These are phyloP conservation scores for Pyrus pyrifolia DNA, from an alignment of 306 rosid genomes.

Conservation along the genomic window DNA sequence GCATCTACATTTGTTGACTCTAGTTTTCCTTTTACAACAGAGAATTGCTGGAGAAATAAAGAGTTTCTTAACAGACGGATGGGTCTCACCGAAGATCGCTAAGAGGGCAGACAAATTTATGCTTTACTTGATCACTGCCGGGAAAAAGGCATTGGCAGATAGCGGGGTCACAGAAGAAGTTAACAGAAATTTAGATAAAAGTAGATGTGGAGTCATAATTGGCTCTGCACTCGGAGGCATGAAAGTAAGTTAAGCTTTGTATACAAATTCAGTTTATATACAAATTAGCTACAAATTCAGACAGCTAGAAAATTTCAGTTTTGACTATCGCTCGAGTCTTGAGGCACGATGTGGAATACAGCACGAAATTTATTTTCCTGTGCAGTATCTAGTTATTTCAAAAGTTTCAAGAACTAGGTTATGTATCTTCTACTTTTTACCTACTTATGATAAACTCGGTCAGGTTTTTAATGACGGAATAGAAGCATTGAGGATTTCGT, in stretches of 20 bases:
- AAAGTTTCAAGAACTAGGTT: background rate
- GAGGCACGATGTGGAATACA: background rate
- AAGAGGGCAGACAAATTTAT: conserved; percentile 72
- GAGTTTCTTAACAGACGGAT: conserved; percentile 60
- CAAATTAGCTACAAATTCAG: background rate
- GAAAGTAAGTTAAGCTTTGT: conserved; percentile 38
- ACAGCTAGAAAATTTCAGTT: background rate
- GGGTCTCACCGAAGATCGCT: conserved; percentile 62
- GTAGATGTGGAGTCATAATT: conserved; percentile 64
- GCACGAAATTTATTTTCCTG: background rate
- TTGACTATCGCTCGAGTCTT: background rate
- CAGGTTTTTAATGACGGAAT: conserved; percentile 66
- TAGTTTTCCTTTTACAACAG: conserved; percentile 20
- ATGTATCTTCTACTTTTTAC: background rate
- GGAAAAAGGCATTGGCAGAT: conserved; percentile 66
- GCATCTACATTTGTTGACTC: background rate
- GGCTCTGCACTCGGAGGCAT: conserved; percentile 81
- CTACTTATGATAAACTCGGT: background rate
- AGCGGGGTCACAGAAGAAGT: conserved; percentile 60
- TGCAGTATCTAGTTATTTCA: background rate
- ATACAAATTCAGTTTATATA: background rate
- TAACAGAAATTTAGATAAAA: conserved; percentile 47
- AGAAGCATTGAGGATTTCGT: conserved; percentile 66
- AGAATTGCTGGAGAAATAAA: conserved; percentile 82
- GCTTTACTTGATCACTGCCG: conserved; percentile 71